Base-by-base conservation (phyloP, 805 yeast genomes). In the Candida xyloterini region DNA sequence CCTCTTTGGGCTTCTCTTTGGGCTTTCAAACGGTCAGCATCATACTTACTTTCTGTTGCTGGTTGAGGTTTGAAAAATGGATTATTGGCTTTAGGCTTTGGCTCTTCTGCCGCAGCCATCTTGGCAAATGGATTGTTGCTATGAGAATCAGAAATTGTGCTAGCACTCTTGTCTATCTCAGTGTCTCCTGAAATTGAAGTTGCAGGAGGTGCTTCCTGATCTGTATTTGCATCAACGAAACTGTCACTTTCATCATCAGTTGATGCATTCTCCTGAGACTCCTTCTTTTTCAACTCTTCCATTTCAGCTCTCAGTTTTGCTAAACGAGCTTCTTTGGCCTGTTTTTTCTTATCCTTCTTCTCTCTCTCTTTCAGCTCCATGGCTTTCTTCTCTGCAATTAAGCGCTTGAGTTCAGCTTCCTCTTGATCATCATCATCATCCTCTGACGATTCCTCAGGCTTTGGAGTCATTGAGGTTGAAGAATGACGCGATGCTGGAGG, bases 1-100 rank as follows among this genome's bases (percentile, higher is more conserved):
- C 81, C 81, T 60, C 90, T 70, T 57, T 84, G 91, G 7, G 85
- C 76, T 20, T 74, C 78, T 60, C 93, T 70, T 60, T 84, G 90
- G 2, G 81, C 82, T 40, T 79, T 82, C 21, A 84, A 76, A 44
- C 78, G 76, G 45, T 69, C 69, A 1, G 75, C 65, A 53, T 81
- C 86, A 48, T 79, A 63, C 21, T 44, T 53, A 4, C 60, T 50
- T 8, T 53, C 64, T 0, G 61, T 47, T 15, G 60, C 45, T 15
- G 23, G 34, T 15, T 53, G 47, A 10, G 78, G 74, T 52, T 76
- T 78, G 59, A 81, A 81, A 55, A 81, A 81, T 36, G 87, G 85
- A 45, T 74, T 74, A 35, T 72, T 70, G 33, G 61, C 58, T 13
- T 36, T 40, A 9, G 45, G 25, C 24, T 28, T 10, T 9, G 40